A percentile compares a stretch with the other conserved stretches of the same genome.
Evolutionary conservation across 2,329 filamentous ascomycete species (phyloP).

Genomic region (Celoporthe dispersa): DNA sequence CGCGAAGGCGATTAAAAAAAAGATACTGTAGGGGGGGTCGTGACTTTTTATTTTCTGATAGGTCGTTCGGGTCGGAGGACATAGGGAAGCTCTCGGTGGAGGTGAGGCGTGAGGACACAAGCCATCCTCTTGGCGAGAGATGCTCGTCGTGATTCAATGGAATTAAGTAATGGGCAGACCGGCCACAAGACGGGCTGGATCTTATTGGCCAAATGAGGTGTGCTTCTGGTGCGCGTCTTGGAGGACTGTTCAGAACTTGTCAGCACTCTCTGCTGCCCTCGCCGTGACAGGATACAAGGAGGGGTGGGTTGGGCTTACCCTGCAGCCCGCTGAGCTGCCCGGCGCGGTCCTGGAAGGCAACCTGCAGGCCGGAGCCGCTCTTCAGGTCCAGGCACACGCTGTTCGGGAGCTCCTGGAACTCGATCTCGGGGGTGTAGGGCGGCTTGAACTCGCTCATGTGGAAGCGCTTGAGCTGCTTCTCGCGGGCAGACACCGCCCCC

Average conservation of each 20-base stretch:
- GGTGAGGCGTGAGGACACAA: conserved; percentile 10
- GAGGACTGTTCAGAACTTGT: conserved; percentile 42
- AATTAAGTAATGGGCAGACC: conserved; percentile 9
- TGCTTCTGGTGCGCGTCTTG: conserved; percentile 47
- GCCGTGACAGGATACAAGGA: background rate
- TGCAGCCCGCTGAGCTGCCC: conserved; percentile 60
- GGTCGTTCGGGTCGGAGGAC: conserved; percentile 26
- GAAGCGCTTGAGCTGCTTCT: conserved; percentile 71
- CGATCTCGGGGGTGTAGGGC: conserved; percentile 85
- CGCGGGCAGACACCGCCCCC: conserved; percentile 51
- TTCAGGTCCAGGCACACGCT: conserved; percentile 70
- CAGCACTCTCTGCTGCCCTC: conserved; percentile 31
- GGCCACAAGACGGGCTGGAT: background rate
- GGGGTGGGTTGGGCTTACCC: conserved; percentile 48
- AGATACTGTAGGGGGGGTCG: conserved; percentile 25
- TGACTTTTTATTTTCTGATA: conserved; percentile 17
- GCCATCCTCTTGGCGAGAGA: conserved; percentile 13
- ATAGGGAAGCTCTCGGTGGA: conserved; percentile 27
- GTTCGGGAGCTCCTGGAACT: conserved; percentile 90
- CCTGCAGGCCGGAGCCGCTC: conserved; percentile 64
- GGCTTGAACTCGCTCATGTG: conserved; percentile 82
- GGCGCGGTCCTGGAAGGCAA: conserved; percentile 66
- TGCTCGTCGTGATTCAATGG: conserved; percentile 16
- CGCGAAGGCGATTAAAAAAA: conserved; percentile 27
- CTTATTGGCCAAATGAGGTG: conserved; percentile 39